These are phyloP conservation scores for Microdochium nivale DNA, from an alignment of 2,329 filamentous ascomycete genomes.

Conservation along the genomic window DNA sequence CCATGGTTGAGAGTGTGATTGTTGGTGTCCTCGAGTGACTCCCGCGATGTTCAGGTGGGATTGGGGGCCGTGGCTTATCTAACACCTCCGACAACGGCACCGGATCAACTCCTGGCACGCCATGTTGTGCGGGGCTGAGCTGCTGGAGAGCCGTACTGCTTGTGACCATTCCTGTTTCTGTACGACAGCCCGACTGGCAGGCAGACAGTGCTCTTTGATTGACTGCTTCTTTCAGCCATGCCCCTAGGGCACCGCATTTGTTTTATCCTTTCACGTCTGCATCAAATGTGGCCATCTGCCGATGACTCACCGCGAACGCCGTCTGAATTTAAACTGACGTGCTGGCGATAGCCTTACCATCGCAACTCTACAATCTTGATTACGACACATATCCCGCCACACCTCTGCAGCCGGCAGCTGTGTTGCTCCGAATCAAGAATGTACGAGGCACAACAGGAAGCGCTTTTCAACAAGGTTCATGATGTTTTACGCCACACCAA, in stretches of 20 bases:
- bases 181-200: no score
- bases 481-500: conserved; percentile 3
- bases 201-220: no score
- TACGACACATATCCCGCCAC: background rate
- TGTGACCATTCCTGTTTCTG: no score
- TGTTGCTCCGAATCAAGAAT: background rate
- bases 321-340: background rate
- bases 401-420: background rate
- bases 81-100: background rate
- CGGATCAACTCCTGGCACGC: no score
- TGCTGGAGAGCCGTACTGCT: no score
- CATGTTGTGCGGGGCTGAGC: no score
- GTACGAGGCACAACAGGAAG: background rate
- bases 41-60: no score
- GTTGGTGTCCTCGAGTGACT: no score
- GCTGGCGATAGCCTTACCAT: background rate
- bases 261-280: background rate
- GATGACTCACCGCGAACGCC: background rate
- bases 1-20: no score
- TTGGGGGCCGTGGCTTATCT: background rate
- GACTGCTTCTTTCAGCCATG: no score
- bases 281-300: background rate
- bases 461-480: background rate
- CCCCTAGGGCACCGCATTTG: no score
- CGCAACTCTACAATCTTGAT: background rate